Evolutionary conservation across 2,329 filamentous ascomycete species (phyloP), one percentile per base, ranked within the genome.

Genomic region (Epicoccum sorghinum): DNA sequence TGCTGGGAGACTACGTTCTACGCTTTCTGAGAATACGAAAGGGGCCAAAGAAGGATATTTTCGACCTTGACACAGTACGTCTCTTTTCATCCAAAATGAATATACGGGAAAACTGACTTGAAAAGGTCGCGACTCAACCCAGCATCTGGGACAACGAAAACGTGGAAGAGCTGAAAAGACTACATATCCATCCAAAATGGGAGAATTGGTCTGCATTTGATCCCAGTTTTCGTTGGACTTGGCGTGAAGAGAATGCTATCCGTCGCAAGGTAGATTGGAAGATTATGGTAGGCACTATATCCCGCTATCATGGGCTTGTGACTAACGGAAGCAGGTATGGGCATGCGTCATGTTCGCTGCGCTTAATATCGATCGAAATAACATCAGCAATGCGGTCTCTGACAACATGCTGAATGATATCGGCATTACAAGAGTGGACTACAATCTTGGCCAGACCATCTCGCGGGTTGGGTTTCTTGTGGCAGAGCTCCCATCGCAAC

Each of bases 401-500:
- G 63, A 66, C 52, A 63, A 64, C 33, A 55, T 66, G 49, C 49
- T 66, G 38, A 52, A 58, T 30, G 63, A 66, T 29, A 48, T 66
- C 4, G 37, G 39, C 36, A 63, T 61, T 37, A 61, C 58, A 10
- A 38, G 57, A 14, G 47, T 29, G 3, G 48, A 52, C n/a, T 56
- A 53, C 27, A 67, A 67, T 32, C 41, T 54, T 33, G 63, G 64
- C 32, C 54, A 71, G 42, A 72, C 71, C 0, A 70, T 88, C 7
- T 93, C 93, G 78, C 92, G 90, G 75, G 83, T 83, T 23, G 91
- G 90, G 71, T 96, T 95, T 77, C 91, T 96, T 10, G 59, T 62
- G 9, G 74, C 75, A 3, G 76, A 76, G 45, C 66, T 78, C 13
- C 76, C 76, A 2, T 75, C 74, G 0, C 75, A 77, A 30, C 64